Percentiles rank a stretch among this genome's conserved stretches.
Conservation (phyloP, 345 rosid species). For the Geranium brycei region DNA sequence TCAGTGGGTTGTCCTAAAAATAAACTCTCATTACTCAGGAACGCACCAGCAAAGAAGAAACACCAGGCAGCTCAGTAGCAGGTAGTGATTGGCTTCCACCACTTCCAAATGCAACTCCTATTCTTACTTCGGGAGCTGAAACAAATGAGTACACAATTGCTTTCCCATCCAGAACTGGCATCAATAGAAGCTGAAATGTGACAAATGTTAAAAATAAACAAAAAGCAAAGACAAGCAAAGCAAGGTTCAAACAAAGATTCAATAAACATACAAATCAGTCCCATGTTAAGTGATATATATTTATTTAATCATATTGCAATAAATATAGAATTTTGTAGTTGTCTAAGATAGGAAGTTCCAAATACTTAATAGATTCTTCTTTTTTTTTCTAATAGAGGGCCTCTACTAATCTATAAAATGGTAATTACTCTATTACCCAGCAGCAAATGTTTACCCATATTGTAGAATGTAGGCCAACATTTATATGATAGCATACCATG, state of each 20-base stretch:
- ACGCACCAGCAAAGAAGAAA: conserved; percentile 94
- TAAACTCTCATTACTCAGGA: conserved; percentile 3
- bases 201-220: conserved; percentile 3
- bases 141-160: conserved; percentile 79
- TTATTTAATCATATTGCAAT: too few species aligned
- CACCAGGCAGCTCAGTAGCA: conserved; percentile 89
- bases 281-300: too few species aligned
- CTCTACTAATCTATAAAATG: too few species aligned
- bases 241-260: neutral
- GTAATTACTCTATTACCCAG: too few species aligned
- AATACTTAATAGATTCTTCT: neutral
- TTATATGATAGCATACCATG: neutral
- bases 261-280: neutral
- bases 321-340: too few species aligned
- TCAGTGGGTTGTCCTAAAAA: neutral
- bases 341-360: too few species aligned
- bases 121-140: conserved; percentile 68
- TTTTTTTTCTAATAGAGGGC: too few species aligned
- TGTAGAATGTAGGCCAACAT: neutral
- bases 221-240: conserved; percentile 6
- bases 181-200: conserved; percentile 59
- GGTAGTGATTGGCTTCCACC: conserved; percentile 94
- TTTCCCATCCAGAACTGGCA: conserved; percentile 72
- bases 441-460: neutral
- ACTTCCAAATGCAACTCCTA: conserved; percentile 92